Evolutionary conservation across 805 yeast species (phyloP).

Genomic region (Wickerhamomyces pijperi): DNA sequence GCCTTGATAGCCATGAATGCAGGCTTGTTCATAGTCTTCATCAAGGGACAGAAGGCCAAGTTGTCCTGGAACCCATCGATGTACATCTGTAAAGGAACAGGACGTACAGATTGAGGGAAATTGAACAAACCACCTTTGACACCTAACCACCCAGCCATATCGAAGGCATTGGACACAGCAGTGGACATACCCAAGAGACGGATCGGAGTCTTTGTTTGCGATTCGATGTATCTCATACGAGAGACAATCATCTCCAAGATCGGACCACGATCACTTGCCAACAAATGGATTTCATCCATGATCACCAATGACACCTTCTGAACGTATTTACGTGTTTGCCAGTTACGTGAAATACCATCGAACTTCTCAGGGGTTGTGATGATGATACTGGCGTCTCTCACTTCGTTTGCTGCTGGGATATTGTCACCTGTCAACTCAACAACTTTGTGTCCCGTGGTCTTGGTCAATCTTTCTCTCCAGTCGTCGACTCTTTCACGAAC

Average conservation of each 20-base stretch:
- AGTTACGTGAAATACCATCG: constrained; percentile 95
- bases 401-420: constrained; percentile 77
- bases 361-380: constrained; percentile 95
- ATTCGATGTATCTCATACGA: constrained; percentile 88
- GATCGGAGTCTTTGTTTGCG: constrained; percentile 83
- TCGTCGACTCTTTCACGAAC: constrained; percentile 97
- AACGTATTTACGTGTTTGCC: constrained; percentile 77
- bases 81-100: constrained; percentile 87
- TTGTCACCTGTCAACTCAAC: constrained; percentile 90
- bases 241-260: constrained; percentile 93
- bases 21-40: constrained; percentile 64
- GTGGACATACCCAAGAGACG: constrained; percentile 88
- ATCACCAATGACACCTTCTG: constrained; percentile 77
- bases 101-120: constrained; percentile 91
- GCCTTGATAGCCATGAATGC: constrained; percentile 68
- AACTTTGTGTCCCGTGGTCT: constrained; percentile 83
- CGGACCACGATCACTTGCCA: constrained; percentile 97
- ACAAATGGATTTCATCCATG: constrained; percentile 91
- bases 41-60: constrained; percentile 57
- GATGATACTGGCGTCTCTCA: constrained; percentile 70
- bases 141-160: constrained; percentile 89
- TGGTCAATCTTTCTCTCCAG: constrained; percentile 59
- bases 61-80: constrained; percentile 82
- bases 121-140: constrained; percentile 91
- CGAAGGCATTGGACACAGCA: constrained; percentile 83